These are phyloP conservation scores for Amaranthus hypochondriacus DNA, from an alignment of 148 eudicot genomes.

Conservation along the genomic window DNA sequence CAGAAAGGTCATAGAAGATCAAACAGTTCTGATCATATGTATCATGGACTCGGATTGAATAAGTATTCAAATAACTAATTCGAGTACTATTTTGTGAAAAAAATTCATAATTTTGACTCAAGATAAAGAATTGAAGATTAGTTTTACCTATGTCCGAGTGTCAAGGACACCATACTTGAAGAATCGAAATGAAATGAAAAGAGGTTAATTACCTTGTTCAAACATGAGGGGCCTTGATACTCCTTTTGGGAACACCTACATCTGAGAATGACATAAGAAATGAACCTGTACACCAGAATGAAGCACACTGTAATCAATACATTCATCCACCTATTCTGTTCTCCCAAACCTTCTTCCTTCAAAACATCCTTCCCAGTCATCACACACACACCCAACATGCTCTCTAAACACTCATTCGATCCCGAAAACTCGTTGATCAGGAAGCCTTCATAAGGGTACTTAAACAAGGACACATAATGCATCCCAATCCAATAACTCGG, in stretches of 20 bases:
- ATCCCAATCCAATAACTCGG: slow-evolving; percentile 84
- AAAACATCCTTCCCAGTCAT: slow-evolving; percentile 74
- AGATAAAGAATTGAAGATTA: neutral
- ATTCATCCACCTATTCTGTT: slow-evolving; percentile 74
- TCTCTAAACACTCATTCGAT: slow-evolving; percentile 55
- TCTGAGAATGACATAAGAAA: slow-evolving; percentile 78
- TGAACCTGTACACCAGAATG: slow-evolving; percentile 77
- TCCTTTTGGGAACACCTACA: slow-evolving; percentile 62
- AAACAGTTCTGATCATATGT: too few relatives aligned
- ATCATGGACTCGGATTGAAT: neutral
- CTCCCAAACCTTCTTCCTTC: slow-evolving; percentile 70
- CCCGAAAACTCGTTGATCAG: slow-evolving; percentile 86
- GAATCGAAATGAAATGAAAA: neutral
- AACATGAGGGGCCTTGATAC: slow-evolving; percentile 39
- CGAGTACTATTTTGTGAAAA: neutral
- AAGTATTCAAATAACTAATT: neutral
- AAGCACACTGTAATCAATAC: slow-evolving; percentile 68
- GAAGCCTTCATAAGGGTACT: slow-evolving; percentile 95
- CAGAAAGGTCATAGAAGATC: too few relatives aligned
- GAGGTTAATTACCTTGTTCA: slow-evolving; percentile 31
- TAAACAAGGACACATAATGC: slow-evolving; percentile 89
- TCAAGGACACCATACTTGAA: neutral
- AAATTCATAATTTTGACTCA: neutral
- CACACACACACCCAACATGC: slow-evolving; percentile 61
- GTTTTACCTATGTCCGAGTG: neutral